Evolutionary conservation across 2,329 filamentous ascomycete genomes (phyloP).

Genomic region (Fusarium sambucinum): DNA sequence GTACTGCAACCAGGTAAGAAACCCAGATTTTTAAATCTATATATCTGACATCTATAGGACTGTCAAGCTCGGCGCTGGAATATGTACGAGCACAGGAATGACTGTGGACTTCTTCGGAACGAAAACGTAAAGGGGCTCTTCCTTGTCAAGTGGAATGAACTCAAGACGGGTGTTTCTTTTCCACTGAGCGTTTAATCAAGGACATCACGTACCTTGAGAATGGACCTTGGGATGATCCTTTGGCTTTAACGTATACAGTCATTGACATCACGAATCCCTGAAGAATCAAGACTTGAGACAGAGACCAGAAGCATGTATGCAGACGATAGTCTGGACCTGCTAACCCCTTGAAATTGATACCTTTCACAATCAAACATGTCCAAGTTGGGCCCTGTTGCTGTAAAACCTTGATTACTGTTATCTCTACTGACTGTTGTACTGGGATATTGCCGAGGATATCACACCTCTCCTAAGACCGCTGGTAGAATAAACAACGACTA

Average conservation of each 20-base stretch:
- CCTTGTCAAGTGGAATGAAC: constrained; percentile 3
- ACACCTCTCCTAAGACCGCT: no score
- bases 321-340: neutral
- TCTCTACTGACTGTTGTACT: no score
- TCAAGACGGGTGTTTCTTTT: constrained; percentile 3
- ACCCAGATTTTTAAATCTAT: neutral
- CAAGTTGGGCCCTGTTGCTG: no score
- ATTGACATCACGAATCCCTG: neutral
- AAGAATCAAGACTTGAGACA: neutral
- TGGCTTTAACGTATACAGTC: neutral
- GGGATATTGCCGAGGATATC: no score
- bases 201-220: neutral
- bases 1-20: constrained; percentile 37
- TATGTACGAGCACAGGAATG: constrained; percentile 21
- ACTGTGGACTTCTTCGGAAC: constrained; percentile 31
- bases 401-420: no score
- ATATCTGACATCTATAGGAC: constrained; percentile 1
- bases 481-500: neutral
- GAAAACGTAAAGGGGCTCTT: constrained; percentile 18
- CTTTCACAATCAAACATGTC: neutral
- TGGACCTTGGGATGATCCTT: neutral
- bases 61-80: constrained; percentile 28
- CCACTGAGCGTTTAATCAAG: neutral
- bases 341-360: neutral
- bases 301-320: neutral